A percentile compares a stretch with the other conserved stretches of the same genome.
Evolutionary conservation across 2,329 filamentous ascomycete species (phyloP).

Genomic region (Penicillium crustosum): DNA sequence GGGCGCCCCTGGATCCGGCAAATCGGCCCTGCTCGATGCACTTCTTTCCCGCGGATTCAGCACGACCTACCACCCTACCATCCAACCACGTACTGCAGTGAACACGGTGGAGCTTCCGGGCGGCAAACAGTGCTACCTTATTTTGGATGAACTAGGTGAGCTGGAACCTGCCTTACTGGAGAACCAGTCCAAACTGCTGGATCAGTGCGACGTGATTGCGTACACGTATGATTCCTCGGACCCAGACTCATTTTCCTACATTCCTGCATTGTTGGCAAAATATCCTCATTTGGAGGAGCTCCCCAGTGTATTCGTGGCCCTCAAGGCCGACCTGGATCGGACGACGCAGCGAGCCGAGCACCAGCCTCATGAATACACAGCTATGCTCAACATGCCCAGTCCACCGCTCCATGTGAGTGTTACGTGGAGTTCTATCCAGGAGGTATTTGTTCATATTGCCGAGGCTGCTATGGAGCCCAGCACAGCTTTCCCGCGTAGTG

Average conservation of each 20-base stretch:
- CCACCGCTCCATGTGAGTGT: slow-evolving; percentile 90
- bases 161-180: slow-evolving; percentile 93
- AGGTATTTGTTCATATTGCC: slow-evolving; percentile 87
- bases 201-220: slow-evolving; percentile 89
- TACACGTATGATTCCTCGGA: slow-evolving; percentile 97
- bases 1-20: slow-evolving; percentile 81
- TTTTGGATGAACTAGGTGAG: slow-evolving; percentile 91
- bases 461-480: slow-evolving; percentile 90
- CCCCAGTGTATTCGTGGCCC: slow-evolving; percentile 84
- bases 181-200: slow-evolving; percentile 77
- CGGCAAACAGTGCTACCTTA: slow-evolving; percentile 95
- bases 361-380: slow-evolving; percentile 90
- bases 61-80: slow-evolving; percentile 83
- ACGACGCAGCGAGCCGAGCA: slow-evolving; percentile 90
- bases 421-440: slow-evolving; percentile 89
- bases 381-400: slow-evolving; percentile 76
- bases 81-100: slow-evolving; percentile 88
- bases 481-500: slow-evolving; percentile 82
- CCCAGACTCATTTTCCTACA: slow-evolving; percentile 90
- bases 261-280: slow-evolving; percentile 74
- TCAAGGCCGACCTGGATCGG: slow-evolving; percentile 95
- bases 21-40: slow-evolving; percentile 85
- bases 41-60: slow-evolving; percentile 89
- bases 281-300: slow-evolving; percentile 84
- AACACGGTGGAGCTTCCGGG: slow-evolving; percentile 96